A percentile compares a stretch with the other conserved stretches of the same genome.
phyloP scores from a whole-genome alignment of 2,329 filamentous ascomycete species.

The Microcyclosporella mali region DNA sequence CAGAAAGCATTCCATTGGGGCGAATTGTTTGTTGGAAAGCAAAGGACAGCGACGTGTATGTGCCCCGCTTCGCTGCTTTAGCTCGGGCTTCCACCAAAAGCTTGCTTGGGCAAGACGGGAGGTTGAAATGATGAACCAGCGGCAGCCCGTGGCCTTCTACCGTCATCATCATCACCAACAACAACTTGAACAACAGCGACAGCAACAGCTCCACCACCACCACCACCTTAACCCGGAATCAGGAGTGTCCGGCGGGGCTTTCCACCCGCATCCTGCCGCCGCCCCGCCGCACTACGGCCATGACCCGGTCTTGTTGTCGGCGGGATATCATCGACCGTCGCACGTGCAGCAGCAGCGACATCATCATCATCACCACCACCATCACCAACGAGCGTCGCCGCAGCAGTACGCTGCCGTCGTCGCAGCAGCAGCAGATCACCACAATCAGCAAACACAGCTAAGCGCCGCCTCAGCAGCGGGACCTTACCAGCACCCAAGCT shows the following conservation, averaged over 20 bases:
- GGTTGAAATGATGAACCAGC: slow-evolving; percentile 24
- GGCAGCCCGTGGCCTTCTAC: slow-evolving; percentile 21
- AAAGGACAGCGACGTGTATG: neutral
- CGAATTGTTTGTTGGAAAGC: slow-evolving; percentile 2
- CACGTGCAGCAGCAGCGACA: slow-evolving; percentile 13
- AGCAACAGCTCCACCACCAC: slow-evolving; percentile 13
- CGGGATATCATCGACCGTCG: neutral
- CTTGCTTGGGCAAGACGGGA: slow-evolving; percentile 10
- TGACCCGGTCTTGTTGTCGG: too few species aligned
- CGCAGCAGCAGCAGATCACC: too few species aligned
- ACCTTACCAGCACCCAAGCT: slow-evolving; percentile 19
- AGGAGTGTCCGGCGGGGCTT: too few species aligned
- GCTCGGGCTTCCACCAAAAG: slow-evolving; percentile 21
- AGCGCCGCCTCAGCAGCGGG: slow-evolving; percentile 17
- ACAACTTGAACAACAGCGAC: slow-evolving; percentile 16
- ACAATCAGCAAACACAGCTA: slow-evolving; percentile 17
- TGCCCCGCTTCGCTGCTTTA: slow-evolving; percentile 25
- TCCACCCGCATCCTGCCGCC: too few species aligned
- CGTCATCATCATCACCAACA: slow-evolving; percentile 16
- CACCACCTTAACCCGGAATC: too few species aligned
- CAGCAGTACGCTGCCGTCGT: too few species aligned
- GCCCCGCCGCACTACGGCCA: too few species aligned
- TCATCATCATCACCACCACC: slow-evolving; percentile 1
- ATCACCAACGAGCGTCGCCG: too few species aligned
- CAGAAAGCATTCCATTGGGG: neutral